These are phyloP conservation scores for Coelastrella sp. DNA, from an alignment of 139 green algal species.

Conservation along the genomic window DNA sequence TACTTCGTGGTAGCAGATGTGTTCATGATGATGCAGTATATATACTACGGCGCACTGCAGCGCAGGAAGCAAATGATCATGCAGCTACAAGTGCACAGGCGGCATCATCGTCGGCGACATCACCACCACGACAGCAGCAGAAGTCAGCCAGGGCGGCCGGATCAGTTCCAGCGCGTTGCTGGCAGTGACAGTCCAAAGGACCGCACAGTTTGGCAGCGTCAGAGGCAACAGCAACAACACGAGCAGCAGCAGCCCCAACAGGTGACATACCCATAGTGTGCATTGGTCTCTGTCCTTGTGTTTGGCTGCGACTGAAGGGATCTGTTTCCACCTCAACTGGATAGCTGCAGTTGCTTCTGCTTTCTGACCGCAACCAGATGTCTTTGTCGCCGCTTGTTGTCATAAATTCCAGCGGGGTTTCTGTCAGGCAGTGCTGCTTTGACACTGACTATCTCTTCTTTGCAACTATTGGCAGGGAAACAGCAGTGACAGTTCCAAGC, in stretches of 20 bases:
- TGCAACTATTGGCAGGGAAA: too few relatives aligned
- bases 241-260: slow-evolving; percentile 30
- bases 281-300: too few relatives aligned
- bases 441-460: too few relatives aligned
- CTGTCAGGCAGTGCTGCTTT: too few relatives aligned
- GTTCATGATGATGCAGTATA: slow-evolving; percentile 85
- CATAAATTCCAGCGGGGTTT: too few relatives aligned
- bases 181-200: slow-evolving; percentile 17
- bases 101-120: slow-evolving; percentile 40
- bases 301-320: too few relatives aligned
- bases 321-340: too few relatives aligned
- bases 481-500: too few relatives aligned
- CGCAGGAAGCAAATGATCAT: slow-evolving; percentile 46
- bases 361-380: too few relatives aligned
- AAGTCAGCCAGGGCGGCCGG: not conserved
- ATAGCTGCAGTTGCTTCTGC: too few relatives aligned
- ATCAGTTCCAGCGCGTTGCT: not conserved
- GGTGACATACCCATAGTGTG: not conserved
- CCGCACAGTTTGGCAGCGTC: not conserved
- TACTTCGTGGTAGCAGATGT: slow-evolving; percentile 85
- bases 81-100: slow-evolving; percentile 42
- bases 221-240: slow-evolving; percentile 15
- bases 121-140: slow-evolving; percentile 35
- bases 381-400: too few relatives aligned
- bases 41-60: slow-evolving; percentile 75